Conservation (phyloP, 2,329 filamentous ascomycete species). For the Huntiella omanensis region DNA sequence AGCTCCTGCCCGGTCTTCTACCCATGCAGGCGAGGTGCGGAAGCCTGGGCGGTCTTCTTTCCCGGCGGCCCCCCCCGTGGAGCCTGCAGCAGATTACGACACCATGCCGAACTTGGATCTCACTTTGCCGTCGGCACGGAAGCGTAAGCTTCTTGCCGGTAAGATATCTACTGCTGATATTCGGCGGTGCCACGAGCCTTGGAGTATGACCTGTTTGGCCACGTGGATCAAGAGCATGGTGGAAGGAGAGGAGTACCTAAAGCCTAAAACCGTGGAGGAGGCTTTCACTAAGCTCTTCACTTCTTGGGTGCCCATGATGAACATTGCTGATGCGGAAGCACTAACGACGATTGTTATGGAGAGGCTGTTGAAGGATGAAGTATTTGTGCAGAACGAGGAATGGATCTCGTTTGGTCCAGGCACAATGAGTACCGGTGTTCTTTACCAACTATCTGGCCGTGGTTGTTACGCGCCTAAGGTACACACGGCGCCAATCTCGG, state of each 20-base stretch:
- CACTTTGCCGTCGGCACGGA: constrained; percentile 58
- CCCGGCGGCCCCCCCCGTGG: background rate
- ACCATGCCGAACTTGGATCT: constrained; percentile 36
- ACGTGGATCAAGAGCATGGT: constrained; percentile 76
- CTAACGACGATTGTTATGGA: constrained; percentile 60
- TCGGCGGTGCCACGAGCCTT: constrained; percentile 70
- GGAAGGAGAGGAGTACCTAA: constrained; percentile 70
- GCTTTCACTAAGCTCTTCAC: constrained; percentile 80
- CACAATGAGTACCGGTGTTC: constrained; percentile 57
- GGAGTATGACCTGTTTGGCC: constrained; percentile 79
- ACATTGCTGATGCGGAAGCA: constrained; percentile 86
- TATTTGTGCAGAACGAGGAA: constrained; percentile 76
- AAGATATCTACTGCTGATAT: constrained; percentile 71
- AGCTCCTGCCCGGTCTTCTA: constrained; percentile 78
- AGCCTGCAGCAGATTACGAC: background rate
- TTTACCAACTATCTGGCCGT: constrained; percentile 79
- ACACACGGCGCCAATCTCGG: constrained; percentile 44
- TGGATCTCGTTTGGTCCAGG: constrained; percentile 87
- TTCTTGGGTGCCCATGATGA: constrained; percentile 93
- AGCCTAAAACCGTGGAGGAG: constrained; percentile 67
- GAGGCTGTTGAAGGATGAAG: constrained; percentile 60
- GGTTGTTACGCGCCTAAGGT: constrained; percentile 81
- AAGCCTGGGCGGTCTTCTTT: constrained; percentile 16
- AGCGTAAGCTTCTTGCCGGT: constrained; percentile 67
- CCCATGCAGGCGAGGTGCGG: constrained; percentile 64